phyloP scores from a whole-genome alignment of 148 eudicot species.

The Hydrangea macrophylla region DNA sequence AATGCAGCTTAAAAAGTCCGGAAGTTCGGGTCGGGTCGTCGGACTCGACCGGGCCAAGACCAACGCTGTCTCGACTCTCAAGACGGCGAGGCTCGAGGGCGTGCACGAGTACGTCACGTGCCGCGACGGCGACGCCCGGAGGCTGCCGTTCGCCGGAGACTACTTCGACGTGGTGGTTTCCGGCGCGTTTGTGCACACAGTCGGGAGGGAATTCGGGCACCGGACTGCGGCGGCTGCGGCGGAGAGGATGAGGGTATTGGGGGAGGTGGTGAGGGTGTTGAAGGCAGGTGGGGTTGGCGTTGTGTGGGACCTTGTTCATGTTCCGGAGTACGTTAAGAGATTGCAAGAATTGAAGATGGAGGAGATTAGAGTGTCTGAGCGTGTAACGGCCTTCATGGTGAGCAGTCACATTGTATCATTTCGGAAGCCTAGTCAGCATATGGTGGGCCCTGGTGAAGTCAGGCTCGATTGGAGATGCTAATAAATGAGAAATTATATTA shows the following conservation, averaged over 20 bases:
- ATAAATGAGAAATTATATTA: constrained; percentile 21
- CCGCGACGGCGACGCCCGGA: constrained; percentile 73
- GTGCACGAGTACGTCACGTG: constrained; percentile 96
- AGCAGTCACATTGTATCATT: constrained; percentile 82
- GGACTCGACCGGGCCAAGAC: constrained; percentile 51
- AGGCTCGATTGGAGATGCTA: constrained; percentile 84
- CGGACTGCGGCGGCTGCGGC: constrained; percentile 65
- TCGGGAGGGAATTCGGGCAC: constrained; percentile 70
- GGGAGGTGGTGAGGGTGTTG: constrained; percentile 75
- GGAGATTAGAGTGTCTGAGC: constrained; percentile 72
- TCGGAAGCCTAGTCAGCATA: constrained; percentile 63
- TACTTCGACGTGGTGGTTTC: constrained; percentile 96
- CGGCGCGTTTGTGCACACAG: constrained; percentile 57
- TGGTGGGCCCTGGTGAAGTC: constrained; percentile 49
- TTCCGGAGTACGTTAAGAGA: constrained; percentile 77
- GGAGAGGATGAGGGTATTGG: constrained; percentile 75
- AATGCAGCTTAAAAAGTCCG: constrained; percentile 71
- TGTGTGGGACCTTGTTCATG: constrained; percentile 89
- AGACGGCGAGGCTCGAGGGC: constrained; percentile 69
- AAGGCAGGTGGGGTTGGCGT: constrained; percentile 84
- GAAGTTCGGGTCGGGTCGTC: constrained; percentile 81
- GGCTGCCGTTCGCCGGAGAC: constrained; percentile 69
- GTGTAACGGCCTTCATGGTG: constrained; percentile 84
- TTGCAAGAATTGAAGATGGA: constrained; percentile 76
- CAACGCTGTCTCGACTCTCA: constrained; percentile 50